Evolutionary conservation across 306 rosid species (phyloP).

Genomic region (Canavalia ensiformis): DNA sequence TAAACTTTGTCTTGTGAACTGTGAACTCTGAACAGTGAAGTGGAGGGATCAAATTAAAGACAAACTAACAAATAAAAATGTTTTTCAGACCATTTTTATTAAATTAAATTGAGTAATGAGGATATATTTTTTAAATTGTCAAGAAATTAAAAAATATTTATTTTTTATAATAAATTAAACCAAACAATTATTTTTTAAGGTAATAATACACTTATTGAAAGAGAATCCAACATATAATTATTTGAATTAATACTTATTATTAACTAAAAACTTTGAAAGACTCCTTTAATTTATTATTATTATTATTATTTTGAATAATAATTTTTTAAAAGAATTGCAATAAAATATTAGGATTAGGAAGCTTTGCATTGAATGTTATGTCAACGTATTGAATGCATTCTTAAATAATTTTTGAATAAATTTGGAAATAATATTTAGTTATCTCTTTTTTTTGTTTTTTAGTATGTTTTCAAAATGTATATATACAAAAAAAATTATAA

Average conservation of each 20-base stretch:
- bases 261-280: too few species aligned
- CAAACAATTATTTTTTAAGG: too few species aligned
- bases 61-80: slow-evolving; percentile 12
- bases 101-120: not conserved
- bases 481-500: too few species aligned
- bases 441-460: too few species aligned
- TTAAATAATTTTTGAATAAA: not conserved
- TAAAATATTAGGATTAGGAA: not conserved
- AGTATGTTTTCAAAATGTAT: too few species aligned
- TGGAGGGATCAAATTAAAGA: slow-evolving; percentile 18
- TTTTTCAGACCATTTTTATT: not conserved
- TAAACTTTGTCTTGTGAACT: slow-evolving; percentile 4
- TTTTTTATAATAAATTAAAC: not conserved
- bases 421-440: too few species aligned
- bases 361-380: slow-evolving; percentile 36
- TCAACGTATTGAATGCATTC: not conserved
- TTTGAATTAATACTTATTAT: too few species aligned
- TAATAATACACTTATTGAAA: too few species aligned
- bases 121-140: not conserved
- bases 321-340: not conserved
- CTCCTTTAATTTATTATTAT: too few species aligned
- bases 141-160: too few species aligned
- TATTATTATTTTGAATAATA: not conserved
- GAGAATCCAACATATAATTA: too few species aligned
- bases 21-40: not conserved